These are phyloP conservation scores for Echites panduratus DNA, from an alignment of 257 asterid genomes.

Conservation along the genomic window DNA sequence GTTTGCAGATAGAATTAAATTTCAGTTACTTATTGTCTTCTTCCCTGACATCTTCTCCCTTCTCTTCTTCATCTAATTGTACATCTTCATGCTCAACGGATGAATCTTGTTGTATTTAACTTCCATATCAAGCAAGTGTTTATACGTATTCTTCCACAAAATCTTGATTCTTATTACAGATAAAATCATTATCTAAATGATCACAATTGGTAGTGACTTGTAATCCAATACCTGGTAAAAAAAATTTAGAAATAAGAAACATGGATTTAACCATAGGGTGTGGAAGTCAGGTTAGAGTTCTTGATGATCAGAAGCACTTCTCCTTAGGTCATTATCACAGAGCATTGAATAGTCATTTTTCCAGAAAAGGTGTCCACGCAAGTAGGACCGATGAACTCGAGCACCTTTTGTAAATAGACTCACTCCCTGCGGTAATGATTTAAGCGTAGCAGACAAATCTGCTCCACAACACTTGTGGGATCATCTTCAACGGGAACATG, in stretches of 20 bases:
- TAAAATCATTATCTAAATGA: too few species aligned
- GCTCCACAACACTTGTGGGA: background rate
- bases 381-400: slow-evolving; percentile 5
- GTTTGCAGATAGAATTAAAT: slow-evolving; percentile 74
- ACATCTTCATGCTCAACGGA: slow-evolving; percentile 30
- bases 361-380: slow-evolving; percentile 6
- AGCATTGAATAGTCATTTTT: background rate
- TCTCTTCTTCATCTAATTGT: slow-evolving; percentile 42
- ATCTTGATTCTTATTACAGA: too few species aligned
- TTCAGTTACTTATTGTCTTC: slow-evolving; percentile 30
- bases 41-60: slow-evolving; percentile 47
- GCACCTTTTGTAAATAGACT: background rate
- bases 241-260: background rate
- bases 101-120: slow-evolving; percentile 1
- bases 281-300: background rate
- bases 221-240: too few species aligned
- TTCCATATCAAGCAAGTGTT: background rate
- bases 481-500: background rate
- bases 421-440: background rate
- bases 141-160: too few species aligned
- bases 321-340: background rate
- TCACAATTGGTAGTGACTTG: too few species aligned
- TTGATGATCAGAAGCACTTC: background rate
- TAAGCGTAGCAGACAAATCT: slow-evolving; percentile 1
- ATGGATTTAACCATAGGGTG: background rate